These are phyloP conservation scores for Lasiodiplodia hormozganensis DNA, from an alignment of 2,329 filamentous ascomycete species.

Conservation along the genomic window DNA sequence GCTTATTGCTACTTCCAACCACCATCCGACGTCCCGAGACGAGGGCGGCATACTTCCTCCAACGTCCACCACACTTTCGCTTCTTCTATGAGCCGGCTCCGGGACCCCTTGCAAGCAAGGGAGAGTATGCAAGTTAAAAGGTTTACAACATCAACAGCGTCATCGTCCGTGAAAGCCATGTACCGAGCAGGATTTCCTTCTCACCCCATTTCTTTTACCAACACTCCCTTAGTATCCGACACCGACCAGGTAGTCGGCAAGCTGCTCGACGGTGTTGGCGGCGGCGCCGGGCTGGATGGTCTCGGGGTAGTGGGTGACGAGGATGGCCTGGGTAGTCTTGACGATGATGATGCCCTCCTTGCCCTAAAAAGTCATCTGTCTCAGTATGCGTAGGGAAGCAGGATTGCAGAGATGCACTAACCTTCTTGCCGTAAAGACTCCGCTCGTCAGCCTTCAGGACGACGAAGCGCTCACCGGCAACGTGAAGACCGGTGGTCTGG, in stretches of 20 bases:
- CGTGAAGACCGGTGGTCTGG: conserved; percentile 74
- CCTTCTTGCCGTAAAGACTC: conserved; percentile 86
- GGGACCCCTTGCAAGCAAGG: conserved; percentile 28
- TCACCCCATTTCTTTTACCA: conserved; percentile 8
- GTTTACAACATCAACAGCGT: conserved; percentile 41
- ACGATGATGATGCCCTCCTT: conserved; percentile 81
- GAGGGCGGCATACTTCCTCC: conserved; percentile 24
- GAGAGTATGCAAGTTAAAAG: conserved; percentile 47
- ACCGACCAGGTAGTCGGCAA: conserved; percentile 86
- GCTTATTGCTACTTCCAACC: conserved; percentile 22
- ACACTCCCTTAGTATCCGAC: conserved; percentile 69
- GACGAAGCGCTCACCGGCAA: conserved; percentile 81
- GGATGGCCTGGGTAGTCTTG: conserved; percentile 87
- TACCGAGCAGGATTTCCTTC: conserved; percentile 11
- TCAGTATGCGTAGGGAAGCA: conserved; percentile 26
- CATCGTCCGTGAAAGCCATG: conserved; percentile 28
- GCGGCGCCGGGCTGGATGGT: conserved; percentile 75
- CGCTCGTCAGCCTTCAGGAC: conserved; percentile 77
- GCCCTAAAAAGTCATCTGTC: conserved; percentile 58
- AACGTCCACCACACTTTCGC: conserved; percentile 25
- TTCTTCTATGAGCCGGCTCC: conserved; percentile 31
- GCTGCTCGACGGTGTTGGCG: conserved; percentile 77
- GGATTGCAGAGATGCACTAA: conserved; percentile 48
- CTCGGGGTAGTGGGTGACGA: conserved; percentile 87
- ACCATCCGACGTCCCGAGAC: conserved; percentile 20